Evolutionary conservation across 2,329 filamentous ascomycete genomes (phyloP).

Genomic region (Verticillium albo-atrum): DNA sequence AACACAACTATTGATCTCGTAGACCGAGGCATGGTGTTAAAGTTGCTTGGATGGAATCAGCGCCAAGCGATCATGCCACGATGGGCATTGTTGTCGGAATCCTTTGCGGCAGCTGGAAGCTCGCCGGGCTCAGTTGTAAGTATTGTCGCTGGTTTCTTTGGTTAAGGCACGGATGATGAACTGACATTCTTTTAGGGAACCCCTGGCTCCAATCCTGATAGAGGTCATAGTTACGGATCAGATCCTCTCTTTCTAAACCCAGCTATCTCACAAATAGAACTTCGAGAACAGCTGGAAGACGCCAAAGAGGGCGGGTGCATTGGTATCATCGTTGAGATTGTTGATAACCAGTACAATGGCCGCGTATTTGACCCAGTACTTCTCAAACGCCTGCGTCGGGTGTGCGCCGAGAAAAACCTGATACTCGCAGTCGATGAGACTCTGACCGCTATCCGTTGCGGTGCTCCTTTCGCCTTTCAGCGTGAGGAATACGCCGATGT

Average conservation of each 20-base stretch:
- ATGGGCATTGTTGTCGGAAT: constrained; percentile 15
- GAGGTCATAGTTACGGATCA: constrained; percentile 5
- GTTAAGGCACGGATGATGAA: background rate
- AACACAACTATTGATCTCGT: constrained; percentile 9
- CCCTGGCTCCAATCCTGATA: background rate
- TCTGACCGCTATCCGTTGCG: constrained; percentile 17
- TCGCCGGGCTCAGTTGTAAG: constrained; percentile 11
- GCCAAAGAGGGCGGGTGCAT: constrained; percentile 17
- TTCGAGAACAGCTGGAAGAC: constrained; percentile 11
- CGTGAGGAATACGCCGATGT: constrained; percentile 13
- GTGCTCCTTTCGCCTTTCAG: constrained; percentile 21
- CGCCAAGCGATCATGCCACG: constrained; percentile 13
- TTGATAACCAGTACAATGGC: constrained; percentile 17
- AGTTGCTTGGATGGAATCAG: constrained; percentile 15
- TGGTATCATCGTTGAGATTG: constrained; percentile 17
- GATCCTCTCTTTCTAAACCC: constrained; percentile 14
- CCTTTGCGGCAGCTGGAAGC: constrained; percentile 15
- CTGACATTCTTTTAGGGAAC: background rate
- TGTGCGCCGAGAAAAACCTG: constrained; percentile 12
- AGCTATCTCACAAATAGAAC: constrained; percentile 9
- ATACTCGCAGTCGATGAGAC: constrained; percentile 18
- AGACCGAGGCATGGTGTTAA: constrained; percentile 12
- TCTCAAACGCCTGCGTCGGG: constrained; percentile 8
- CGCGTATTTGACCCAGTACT: constrained; percentile 11
- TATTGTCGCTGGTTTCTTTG: too few species aligned